These are phyloP conservation scores for Chaetomium tenue DNA, from an alignment of 495 filamentous ascomycete species.

Conservation along the genomic window DNA sequence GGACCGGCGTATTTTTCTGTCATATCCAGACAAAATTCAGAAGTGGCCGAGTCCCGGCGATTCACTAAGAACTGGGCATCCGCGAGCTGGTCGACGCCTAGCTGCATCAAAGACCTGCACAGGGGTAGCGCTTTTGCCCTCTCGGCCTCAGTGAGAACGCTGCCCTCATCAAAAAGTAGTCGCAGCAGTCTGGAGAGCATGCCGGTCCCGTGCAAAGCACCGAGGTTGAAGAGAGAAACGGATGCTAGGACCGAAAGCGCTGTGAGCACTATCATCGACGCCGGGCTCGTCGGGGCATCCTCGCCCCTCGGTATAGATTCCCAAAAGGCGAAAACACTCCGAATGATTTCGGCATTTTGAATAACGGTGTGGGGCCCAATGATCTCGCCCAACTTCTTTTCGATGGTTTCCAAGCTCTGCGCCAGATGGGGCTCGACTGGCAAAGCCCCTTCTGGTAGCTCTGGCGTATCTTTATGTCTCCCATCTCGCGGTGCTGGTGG, in stretches of 20 bases:
- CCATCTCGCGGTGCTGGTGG: neutral
- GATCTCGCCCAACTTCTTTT: slow-evolving; percentile 45
- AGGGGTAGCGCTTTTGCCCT: slow-evolving; percentile 58
- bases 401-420: slow-evolving; percentile 38
- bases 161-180: slow-evolving; percentile 57
- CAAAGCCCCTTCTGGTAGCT: slow-evolving; percentile 9
- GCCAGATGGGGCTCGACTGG: slow-evolving; percentile 22
- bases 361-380: slow-evolving; percentile 56
- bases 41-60: slow-evolving; percentile 57
- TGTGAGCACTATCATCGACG: slow-evolving; percentile 60
- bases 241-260: slow-evolving; percentile 52
- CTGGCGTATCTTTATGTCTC: neutral
- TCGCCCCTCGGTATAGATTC: slow-evolving; percentile 53
- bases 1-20: slow-evolving; percentile 71
- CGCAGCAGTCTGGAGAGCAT: slow-evolving; percentile 70
- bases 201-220: slow-evolving; percentile 73
- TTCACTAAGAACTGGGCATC: slow-evolving; percentile 77
- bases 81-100: slow-evolving; percentile 72
- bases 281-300: slow-evolving; percentile 43
- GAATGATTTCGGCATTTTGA: slow-evolving; percentile 63
- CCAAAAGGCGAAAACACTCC: slow-evolving; percentile 65
- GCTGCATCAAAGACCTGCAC: slow-evolving; percentile 56
- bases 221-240: slow-evolving; percentile 70
- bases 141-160: slow-evolving; percentile 50
- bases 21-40: slow-evolving; percentile 70